Evolutionary conservation across 2,329 filamentous ascomycete species (phyloP).

Genomic region (Aureobasidium pullulans): DNA sequence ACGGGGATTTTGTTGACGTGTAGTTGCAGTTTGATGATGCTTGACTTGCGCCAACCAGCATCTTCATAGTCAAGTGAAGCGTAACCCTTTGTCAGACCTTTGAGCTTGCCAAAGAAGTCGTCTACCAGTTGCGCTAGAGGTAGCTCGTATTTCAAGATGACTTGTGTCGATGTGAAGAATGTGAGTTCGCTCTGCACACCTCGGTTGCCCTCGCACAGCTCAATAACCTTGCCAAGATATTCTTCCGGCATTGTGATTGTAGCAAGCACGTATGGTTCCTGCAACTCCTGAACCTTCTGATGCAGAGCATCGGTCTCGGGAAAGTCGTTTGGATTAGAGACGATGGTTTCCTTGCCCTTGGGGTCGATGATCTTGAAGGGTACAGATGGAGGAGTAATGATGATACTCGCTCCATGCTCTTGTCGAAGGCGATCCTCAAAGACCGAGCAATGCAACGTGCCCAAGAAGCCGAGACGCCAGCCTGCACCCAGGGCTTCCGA

Average conservation of each 20-base stretch:
- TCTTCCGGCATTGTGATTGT: slow-evolving; percentile 91
- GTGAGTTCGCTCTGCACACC: slow-evolving; percentile 81
- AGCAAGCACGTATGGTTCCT: slow-evolving; percentile 69
- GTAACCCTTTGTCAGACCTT: slow-evolving; percentile 89
- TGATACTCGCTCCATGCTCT: slow-evolving; percentile 89
- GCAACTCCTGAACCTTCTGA: slow-evolving; percentile 52
- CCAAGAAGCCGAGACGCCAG: slow-evolving; percentile 88
- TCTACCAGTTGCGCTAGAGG: slow-evolving; percentile 87
- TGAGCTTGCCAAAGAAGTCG: slow-evolving; percentile 94
- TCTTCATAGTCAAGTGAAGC: slow-evolving; percentile 96
- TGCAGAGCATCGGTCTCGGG: slow-evolving; percentile 60
- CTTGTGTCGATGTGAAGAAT: slow-evolving; percentile 86
- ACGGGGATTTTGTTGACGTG: slow-evolving; percentile 91
- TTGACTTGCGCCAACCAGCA: slow-evolving; percentile 72
- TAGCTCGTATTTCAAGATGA: slow-evolving; percentile 87
- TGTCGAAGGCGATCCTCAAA: slow-evolving; percentile 93
- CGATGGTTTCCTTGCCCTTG: slow-evolving; percentile 68
- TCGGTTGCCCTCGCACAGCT: slow-evolving; percentile 83
- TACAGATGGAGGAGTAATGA: slow-evolving; percentile 93
- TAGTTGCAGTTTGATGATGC: slow-evolving; percentile 81
- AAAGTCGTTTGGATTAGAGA: slow-evolving; percentile 83
- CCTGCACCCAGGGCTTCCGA: slow-evolving; percentile 90
- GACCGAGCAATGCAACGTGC: slow-evolving; percentile 97
- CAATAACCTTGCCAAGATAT: slow-evolving; percentile 88
- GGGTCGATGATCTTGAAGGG: slow-evolving; percentile 78